Conservation (phyloP, 2,329 filamentous ascomycete species). For the Beauveria sp. region DNA sequence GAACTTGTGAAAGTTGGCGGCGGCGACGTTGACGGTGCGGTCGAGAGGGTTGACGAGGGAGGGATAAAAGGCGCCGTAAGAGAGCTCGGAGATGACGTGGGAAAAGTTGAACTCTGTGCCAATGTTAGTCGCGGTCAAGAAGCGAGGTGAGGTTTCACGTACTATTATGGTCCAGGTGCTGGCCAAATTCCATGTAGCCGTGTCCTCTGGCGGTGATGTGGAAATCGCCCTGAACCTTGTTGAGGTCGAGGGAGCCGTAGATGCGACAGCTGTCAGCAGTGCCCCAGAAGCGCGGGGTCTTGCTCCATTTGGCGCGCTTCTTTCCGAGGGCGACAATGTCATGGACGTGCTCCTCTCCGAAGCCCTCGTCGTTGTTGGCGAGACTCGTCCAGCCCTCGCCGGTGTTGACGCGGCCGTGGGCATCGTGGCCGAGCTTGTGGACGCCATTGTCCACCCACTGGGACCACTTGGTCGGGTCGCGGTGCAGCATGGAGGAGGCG, state of each 20-base stretch:
- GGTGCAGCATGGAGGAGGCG: slow-evolving; percentile 64
- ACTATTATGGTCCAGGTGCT: slow-evolving; percentile 67
- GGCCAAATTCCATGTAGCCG: slow-evolving; percentile 71
- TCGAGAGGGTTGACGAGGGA: slow-evolving; percentile 91
- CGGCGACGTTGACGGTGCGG: slow-evolving; percentile 72
- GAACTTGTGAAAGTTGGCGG: slow-evolving; percentile 81
- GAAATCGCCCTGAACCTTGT: slow-evolving; percentile 97
- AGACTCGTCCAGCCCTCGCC: slow-evolving; percentile 47
- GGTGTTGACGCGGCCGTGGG: slow-evolving; percentile 45
- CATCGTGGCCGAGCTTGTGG: slow-evolving; percentile 51
- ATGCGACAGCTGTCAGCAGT: slow-evolving; percentile 72
- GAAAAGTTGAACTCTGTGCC: slow-evolving; percentile 86
- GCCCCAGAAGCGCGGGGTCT: slow-evolving; percentile 62
- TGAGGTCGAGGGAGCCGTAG: slow-evolving; percentile 82
- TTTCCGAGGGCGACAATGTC: slow-evolving; percentile 72
- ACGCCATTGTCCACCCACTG: slow-evolving; percentile 73
- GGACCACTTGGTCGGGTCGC: slow-evolving; percentile 71
- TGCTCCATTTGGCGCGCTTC: slow-evolving; percentile 59
- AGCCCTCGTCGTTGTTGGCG: slow-evolving; percentile 53
- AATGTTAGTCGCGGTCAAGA: slow-evolving; percentile 15
- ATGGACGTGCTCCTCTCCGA: slow-evolving; percentile 76
- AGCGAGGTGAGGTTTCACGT: neutral
- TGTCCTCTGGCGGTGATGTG: slow-evolving; percentile 94
- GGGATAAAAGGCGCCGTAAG: slow-evolving; percentile 95
- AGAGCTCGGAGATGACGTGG: slow-evolving; percentile 91